phyloP scores from a whole-genome alignment of 768 basidiomycete genomes.

The Podaxis sp. region DNA sequence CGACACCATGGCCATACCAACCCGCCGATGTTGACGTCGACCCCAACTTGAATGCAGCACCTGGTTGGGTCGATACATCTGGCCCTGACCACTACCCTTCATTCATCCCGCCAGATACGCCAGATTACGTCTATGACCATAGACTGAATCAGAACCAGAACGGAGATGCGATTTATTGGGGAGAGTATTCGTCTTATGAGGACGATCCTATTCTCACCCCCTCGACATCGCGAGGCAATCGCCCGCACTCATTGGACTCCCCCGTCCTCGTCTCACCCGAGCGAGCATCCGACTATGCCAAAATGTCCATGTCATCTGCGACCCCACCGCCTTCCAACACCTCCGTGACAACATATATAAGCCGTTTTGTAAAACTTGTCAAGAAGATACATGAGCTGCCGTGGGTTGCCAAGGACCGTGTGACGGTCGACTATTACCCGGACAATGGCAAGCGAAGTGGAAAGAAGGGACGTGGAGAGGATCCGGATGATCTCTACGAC shows the following conservation, averaged over 20 bases:
- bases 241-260: conserved; percentile 21
- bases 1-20: background rate
- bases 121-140: too few relatives aligned
- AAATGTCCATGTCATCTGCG: conserved; percentile 35
- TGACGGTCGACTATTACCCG: conserved; percentile 42
- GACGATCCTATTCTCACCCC: too few relatives aligned
- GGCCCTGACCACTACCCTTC: background rate
- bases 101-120: background rate
- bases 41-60: background rate
- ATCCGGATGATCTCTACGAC: conserved; percentile 1
- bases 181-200: too few relatives aligned
- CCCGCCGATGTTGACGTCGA: background rate
- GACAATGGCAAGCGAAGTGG: conserved; percentile 12
- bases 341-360: conserved; percentile 27
- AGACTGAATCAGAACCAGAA: too few relatives aligned
- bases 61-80: background rate
- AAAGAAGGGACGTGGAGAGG: conserved; percentile 9
- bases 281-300: conserved; percentile 42
- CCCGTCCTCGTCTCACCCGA: conserved; percentile 37
- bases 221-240: background rate
- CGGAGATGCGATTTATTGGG: too few relatives aligned
- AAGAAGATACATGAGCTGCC: conserved; percentile 34
- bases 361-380: conserved; percentile 31
- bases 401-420: conserved; percentile 37
- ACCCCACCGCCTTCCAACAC: conserved; percentile 33